These are phyloP conservation scores for Lagenidium sp. DNA, from an alignment of 352 stramenopile species.

Conservation along the genomic window DNA sequence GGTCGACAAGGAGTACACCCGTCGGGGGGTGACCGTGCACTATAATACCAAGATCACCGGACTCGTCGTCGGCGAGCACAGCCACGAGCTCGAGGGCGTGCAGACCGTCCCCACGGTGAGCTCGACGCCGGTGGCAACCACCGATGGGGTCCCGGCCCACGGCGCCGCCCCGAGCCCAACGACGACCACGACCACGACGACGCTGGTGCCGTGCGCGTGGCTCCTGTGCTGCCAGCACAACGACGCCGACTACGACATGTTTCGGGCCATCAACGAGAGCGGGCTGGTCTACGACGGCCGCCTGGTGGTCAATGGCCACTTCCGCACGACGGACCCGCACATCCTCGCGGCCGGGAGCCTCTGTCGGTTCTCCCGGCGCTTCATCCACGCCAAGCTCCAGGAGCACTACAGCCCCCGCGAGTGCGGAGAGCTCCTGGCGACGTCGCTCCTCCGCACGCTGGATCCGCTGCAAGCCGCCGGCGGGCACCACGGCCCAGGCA, in stretches of 20 bases:
- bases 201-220: conserved; percentile 36
- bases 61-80: conserved; percentile 21
- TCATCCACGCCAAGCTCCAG: conserved; percentile 63
- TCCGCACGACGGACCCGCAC: conserved; percentile 76
- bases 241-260: conserved; percentile 84
- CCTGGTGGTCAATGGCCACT: conserved; percentile 81
- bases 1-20: conserved; percentile 43
- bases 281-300: conserved; percentile 90
- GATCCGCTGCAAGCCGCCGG: conserved; percentile 25
- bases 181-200: neutral
- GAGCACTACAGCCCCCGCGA: conserved; percentile 75
- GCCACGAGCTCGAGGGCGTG: conserved; percentile 33
- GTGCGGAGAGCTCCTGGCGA: conserved; percentile 58
- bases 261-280: conserved; percentile 85
- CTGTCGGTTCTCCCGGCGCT: conserved; percentile 77
- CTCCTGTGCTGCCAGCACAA: conserved; percentile 80
- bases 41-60: conserved; percentile 38
- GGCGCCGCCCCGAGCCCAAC: no score
- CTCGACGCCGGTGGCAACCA: neutral
- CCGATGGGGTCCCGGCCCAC: neutral
- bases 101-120: conserved; percentile 13
- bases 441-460: conserved; percentile 52
- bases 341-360: conserved; percentile 65
- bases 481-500: no score
- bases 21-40: conserved; percentile 22